Percentiles rank a stretch among this genome's conserved stretches.
Conservation (phyloP, 371 early-diverging fungal species). For the Mortierella polycephala region DNA sequence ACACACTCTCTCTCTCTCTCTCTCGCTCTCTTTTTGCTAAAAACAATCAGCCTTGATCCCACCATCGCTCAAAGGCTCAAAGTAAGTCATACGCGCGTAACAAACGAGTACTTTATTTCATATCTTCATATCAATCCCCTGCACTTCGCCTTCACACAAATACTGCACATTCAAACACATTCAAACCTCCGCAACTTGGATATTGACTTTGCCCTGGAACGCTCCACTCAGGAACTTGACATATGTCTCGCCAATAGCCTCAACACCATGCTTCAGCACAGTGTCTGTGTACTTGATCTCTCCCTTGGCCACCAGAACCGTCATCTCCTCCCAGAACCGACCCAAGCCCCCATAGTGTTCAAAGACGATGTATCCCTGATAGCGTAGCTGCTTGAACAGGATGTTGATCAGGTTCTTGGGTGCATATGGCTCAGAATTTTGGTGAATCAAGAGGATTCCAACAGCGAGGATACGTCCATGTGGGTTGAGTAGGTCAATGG, state of each 20-base stretch:
- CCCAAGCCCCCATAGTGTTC: slow-evolving; percentile 53
- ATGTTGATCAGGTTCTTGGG: slow-evolving; percentile 59
- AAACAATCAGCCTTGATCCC: too few relatives aligned
- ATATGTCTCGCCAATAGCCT: slow-evolving; percentile 77
- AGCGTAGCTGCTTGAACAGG: slow-evolving; percentile 60
- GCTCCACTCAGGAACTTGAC: slow-evolving; percentile 76
- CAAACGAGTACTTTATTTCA: too few relatives aligned
- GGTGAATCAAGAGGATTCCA: slow-evolving; percentile 74
- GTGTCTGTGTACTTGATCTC: slow-evolving; percentile 64
- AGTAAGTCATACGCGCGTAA: too few relatives aligned
- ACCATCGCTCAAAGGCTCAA: too few relatives aligned
- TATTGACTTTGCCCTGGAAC: slow-evolving; percentile 85
- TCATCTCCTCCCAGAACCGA: slow-evolving; percentile 60
- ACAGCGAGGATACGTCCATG: slow-evolving; percentile 63
- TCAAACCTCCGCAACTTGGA: slow-evolving; percentile 62
- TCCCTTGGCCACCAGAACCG: slow-evolving; percentile 57
- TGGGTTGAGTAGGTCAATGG: slow-evolving; percentile 57
- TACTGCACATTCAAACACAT: not conserved
- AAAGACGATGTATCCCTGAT: slow-evolving; percentile 67
- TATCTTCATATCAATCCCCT: too few relatives aligned
- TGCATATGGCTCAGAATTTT: slow-evolving; percentile 54
- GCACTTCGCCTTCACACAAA: too few relatives aligned
- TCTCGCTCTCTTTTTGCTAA: too few relatives aligned
- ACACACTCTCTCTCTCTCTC: too few relatives aligned
- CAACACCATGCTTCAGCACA: slow-evolving; percentile 76